Evolutionary conservation across 768 basidiomycete species (phyloP), one percentile per base, ranked within the genome.

Genomic region (Neoboletus brunneissimus): DNA sequence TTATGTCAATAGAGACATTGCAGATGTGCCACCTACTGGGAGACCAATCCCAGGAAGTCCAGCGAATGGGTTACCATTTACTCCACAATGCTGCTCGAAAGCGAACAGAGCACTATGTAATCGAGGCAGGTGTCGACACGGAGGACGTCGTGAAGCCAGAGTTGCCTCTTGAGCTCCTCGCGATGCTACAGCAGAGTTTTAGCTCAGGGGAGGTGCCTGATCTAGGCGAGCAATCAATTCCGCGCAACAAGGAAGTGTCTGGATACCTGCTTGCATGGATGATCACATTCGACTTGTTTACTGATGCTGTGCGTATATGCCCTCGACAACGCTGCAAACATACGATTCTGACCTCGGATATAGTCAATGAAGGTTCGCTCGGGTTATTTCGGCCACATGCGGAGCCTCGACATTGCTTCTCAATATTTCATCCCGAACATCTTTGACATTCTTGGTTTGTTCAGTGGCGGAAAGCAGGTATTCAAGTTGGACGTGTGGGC

Each of bases 361-460:
- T 64, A 98, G 94, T 96, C 95, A 0, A 79, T 92, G 62, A 91
- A 88, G 76, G 87, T 98, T 45, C 84, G 90, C 60, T 81, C 87
- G 16, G 82, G 81, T 57, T 98, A 96, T 68, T 84, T 92, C 53
- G 93, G 92, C 55, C 93, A 97, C 64, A 76, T 98, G 32, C 83
- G 91, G 35, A 84, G 81, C 49, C 70, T 83, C 8, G 82, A 84
- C 45, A 72, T 95, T n/a, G 74, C 98, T 25, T 70, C 76, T 7
- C 73, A 73, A 9, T 71, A 77, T 51, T 84, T 98, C 55, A 79
- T 98, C 23, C 91, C 93, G 0, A 81, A 75, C 37, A 71, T 96
- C 18, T 80, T 97, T 51, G 75, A 75, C 18, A 64, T 90, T 20
- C 77, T 98, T 2, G 78, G 79, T 18, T 72, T 97, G 22, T 87